Evolutionary conservation across 345 rosid genomes (phyloP), one percentile per base, ranked within the genome.

Genomic region (Eucalyptus shirleyi): DNA sequence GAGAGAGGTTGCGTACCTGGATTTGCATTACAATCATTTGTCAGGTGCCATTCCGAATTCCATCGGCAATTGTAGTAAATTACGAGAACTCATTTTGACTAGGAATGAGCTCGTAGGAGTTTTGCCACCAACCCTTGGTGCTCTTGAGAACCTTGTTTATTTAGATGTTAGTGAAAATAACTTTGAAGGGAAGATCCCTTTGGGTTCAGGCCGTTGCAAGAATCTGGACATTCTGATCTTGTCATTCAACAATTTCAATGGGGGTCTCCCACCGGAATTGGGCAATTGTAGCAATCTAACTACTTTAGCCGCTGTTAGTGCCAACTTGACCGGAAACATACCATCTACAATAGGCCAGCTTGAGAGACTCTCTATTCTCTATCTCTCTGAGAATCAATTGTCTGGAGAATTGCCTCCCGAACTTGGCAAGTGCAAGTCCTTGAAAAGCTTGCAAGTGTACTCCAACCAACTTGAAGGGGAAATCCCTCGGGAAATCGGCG

Each of bases 391-490:
- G 90, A 97, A 97, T 92, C 90, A 49, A 53, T 92, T 96, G 89
- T 96, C 94, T 18, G 99, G 98, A 30, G 92, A 91, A 87, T 95
- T 97, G 81, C 99, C 99, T 14, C 72, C 91, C 1, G 95, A 96
- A 92, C 91, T 97, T 3, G 99, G 97, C 44, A 93, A 93, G 44
- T 96, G 99, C 90, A 92, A 92, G 93, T 94, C 96, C 86, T 91
- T 97, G 92, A 90, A 7, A 50, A 26, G 42, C 72, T 89, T 97
- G 77, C 89, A 53, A 59, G 88, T 94, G 30, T 77, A 90, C 67
- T 80, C 65, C 4, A 97, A 97, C 93, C 95, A 93, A 89, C 96
- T 97, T 23, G 93, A 93, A 87, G 99, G 98, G 7, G 89, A 81
- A 90, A 95, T 97, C 89, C 99, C 97, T 1, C 89, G 47, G 42